Base-by-base conservation (phyloP, 192 early-diverging fungal genomes). In the Cladochytrium replicatum region DNA sequence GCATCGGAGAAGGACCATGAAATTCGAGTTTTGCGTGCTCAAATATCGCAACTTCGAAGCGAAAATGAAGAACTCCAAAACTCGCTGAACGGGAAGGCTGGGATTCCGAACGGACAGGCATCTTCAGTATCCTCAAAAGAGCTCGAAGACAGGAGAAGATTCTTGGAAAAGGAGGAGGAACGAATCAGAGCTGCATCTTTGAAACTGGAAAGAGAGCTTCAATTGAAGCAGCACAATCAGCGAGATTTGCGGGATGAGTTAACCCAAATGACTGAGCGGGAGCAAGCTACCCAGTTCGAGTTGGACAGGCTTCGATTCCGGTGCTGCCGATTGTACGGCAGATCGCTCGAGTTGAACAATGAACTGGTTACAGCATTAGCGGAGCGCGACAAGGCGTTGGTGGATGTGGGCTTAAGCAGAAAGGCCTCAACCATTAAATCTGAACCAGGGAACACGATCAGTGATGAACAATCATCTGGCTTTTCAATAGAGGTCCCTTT, bases 31-130 rank as follows among this genome's bases (percentile, higher is more conserved):
- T 37, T 74, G 43, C 53, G 67, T 3, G 52, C 64, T 2, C 51
- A 57, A 3, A 63, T 74, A 21, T 58, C 64, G 4, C 64, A 69
- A 38, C 41, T 74, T 29, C 38, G 58, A 39, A 54, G 58, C 3
- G 67, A 74, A 44, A 49, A 67, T 46, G 54, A 44, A 17, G n/a
- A 37, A 37, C n/a, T n/a, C n/a, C n/a, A n/a, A n/a, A n/a, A n/a
- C n/a, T n/a, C n/a, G n/a, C n/a, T n/a, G n/a, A 43, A 28, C 29
- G 29, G 26, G 26, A 8, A 43, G 26, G n/a, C 29, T 9, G n/a
- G 6, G 41, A 9, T 15, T 51, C 50, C 0, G 11, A 13, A 19
- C 22, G 21, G 24, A 27, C 48, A 27, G 26, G 21, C 47, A 26
- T 44, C 48, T 4, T 21, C 24, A 22, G 25, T 2, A 22, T 7